phyloP scores from a whole-genome alignment of 176 grass and related monocot species.

The Tillandsia leiboldiana region DNA sequence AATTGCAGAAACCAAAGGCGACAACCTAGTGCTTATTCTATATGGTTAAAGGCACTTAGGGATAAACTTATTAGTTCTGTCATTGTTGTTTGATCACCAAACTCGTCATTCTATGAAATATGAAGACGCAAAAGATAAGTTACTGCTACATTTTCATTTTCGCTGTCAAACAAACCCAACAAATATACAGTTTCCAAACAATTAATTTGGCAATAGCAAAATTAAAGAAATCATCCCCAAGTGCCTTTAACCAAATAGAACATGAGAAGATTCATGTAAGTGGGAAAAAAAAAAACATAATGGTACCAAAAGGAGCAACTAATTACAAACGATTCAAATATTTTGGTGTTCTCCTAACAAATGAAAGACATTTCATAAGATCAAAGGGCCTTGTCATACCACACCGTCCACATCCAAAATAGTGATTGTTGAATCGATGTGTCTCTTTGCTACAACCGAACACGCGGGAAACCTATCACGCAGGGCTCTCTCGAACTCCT shows the following conservation, averaged over 20 bases:
- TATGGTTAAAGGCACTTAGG: too few relatives aligned
- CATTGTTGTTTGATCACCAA: too few relatives aligned
- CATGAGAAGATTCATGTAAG: too few relatives aligned
- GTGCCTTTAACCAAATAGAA: too few relatives aligned
- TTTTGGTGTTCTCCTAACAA: not conserved
- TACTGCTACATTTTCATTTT: not conserved
- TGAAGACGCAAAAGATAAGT: not conserved
- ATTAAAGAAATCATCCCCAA: too few relatives aligned
- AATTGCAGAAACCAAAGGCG: not conserved
- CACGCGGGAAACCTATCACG: constrained; percentile 62
- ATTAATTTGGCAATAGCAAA: too few relatives aligned
- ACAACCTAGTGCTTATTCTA: too few relatives aligned
- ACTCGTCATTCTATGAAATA: too few relatives aligned
- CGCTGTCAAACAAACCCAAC: not conserved
- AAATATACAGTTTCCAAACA: not conserved
- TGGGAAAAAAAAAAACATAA: too few relatives aligned
- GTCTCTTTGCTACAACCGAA: constrained; percentile 59
- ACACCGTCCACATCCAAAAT: constrained; percentile 82
- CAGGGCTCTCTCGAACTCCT: constrained; percentile 82
- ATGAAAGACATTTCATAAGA: not conserved
- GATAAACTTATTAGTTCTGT: too few relatives aligned
- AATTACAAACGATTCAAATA: not conserved
- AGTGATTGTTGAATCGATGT: constrained; percentile 72
- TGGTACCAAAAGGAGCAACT: too few relatives aligned
- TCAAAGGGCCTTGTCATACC: constrained; percentile 37